These are phyloP conservation scores for Clitoria ternatea DNA, from an alignment of 306 rosid species.

Conservation along the genomic window DNA sequence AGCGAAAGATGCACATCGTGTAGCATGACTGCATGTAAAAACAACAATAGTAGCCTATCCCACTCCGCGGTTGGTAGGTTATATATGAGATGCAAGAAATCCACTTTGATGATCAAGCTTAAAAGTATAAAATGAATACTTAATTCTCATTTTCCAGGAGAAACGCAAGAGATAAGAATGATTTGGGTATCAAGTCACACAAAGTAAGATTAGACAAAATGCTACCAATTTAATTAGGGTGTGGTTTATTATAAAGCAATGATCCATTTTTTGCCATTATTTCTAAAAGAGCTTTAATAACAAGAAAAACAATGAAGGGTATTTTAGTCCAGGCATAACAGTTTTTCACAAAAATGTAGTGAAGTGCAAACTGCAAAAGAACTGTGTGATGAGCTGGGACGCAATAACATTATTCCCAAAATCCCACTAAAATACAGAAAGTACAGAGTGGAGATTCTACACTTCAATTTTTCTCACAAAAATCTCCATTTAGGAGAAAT, in stretches of 20 bases:
- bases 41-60: too few species aligned
- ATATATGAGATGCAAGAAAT: background rate
- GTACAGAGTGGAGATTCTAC: slow-evolving; percentile 30
- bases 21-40: too few species aligned
- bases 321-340: background rate
- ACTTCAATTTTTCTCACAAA: slow-evolving; percentile 2
- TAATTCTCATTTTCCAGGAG: background rate
- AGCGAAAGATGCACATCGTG: too few species aligned
- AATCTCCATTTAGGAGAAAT: background rate
- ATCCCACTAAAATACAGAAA: slow-evolving; percentile 13
- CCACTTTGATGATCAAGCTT: background rate
- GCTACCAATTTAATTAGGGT: background rate
- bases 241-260: background rate
- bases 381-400: slow-evolving; percentile 33
- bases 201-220: background rate
- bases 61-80: background rate
- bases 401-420: slow-evolving; percentile 21
- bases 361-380: slow-evolving; percentile 21
- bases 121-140: background rate
- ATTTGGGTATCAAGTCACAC: background rate
- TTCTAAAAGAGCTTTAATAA: too few species aligned
- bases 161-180: background rate
- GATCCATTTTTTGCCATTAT: background rate
- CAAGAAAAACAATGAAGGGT: too few species aligned
- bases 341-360: background rate